A percentile compares a stretch with the other conserved stretches of the same genome.
Conservation (phyloP, 2,329 filamentous ascomycete genomes). For the Paraphoma chrysanthemicola region DNA sequence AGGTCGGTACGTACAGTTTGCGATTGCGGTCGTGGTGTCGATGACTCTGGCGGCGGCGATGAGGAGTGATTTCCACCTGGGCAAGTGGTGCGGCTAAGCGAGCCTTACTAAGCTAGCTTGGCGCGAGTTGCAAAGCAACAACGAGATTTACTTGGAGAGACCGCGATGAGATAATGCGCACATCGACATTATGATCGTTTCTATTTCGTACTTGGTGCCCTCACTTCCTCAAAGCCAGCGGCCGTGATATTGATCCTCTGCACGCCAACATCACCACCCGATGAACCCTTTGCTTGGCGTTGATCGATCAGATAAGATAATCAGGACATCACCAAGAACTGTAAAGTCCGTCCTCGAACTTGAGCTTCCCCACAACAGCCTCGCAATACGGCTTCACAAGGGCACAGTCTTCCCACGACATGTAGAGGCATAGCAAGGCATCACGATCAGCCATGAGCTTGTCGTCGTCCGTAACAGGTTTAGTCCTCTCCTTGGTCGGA, state of each 20-base stretch:
- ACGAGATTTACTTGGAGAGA: too few species aligned
- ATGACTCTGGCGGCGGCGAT: slow-evolving; percentile 39
- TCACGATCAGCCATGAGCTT: neutral
- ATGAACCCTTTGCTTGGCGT: slow-evolving; percentile 1
- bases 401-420: neutral
- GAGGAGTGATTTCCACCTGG: slow-evolving; percentile 30
- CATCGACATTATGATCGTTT: neutral
- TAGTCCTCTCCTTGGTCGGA: slow-evolving; percentile 1
- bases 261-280: too few species aligned
- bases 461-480: neutral
- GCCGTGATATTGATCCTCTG: neutral
- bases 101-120: slow-evolving; percentile 27
- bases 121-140: slow-evolving; percentile 1
- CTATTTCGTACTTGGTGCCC: too few species aligned
- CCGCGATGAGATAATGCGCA: neutral
- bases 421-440: neutral
- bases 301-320: slow-evolving; percentile 26
- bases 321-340: neutral
- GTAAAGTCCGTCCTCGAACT: neutral
- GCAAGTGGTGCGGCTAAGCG: slow-evolving; percentile 35
- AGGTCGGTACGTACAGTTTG: slow-evolving; percentile 45
- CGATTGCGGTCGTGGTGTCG: slow-evolving; percentile 40
- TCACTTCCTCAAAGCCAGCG: neutral
- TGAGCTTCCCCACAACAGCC: too few species aligned
- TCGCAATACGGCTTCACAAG: neutral